Evolutionary conservation across 768 basidiomycete genomes (phyloP).

Genomic region (Asterophora lycoperdoides): DNA sequence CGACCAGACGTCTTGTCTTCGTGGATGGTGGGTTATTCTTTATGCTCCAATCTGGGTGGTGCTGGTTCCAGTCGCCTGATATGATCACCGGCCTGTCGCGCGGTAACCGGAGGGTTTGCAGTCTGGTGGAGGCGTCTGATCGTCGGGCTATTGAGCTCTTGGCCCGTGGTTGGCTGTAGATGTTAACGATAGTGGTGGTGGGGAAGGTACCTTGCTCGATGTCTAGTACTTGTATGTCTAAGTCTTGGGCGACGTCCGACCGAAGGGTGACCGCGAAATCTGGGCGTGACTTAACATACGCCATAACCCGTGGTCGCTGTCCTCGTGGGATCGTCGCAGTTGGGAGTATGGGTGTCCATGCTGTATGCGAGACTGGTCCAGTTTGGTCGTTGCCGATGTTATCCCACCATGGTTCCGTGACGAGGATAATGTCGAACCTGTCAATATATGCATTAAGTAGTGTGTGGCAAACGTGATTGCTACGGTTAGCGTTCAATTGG

Average conservation of each 20-base stretch:
- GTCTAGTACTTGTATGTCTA: too few species aligned
- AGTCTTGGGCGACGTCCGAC: slow-evolving; percentile 20
- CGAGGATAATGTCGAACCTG: neutral
- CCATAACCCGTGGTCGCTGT: too few species aligned
- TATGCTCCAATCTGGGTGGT: slow-evolving; percentile 1
- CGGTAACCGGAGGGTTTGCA: neutral
- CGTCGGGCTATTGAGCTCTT: too few species aligned
- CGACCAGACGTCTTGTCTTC: neutral
- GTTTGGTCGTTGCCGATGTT: neutral
- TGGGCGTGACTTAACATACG: too few species aligned
- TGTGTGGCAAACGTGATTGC: too few species aligned
- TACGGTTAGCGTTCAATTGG: too few species aligned
- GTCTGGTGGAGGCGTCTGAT: too few species aligned
- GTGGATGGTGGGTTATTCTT: neutral
- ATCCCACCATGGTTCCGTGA: too few species aligned
- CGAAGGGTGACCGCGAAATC: slow-evolving; percentile 15
- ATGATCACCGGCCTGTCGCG: neutral
- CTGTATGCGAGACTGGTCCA: slow-evolving; percentile 9
- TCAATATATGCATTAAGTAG: neutral
- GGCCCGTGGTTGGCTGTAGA: too few species aligned
- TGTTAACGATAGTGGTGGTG: neutral
- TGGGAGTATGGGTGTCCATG: too few species aligned
- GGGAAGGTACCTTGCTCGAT: slow-evolving; percentile 12
- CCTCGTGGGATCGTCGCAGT: too few species aligned
- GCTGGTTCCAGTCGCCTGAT: slow-evolving; percentile 4